Conservation (phyloP, 176 grass and related monocot genomes). For the Oryza punctata region DNA sequence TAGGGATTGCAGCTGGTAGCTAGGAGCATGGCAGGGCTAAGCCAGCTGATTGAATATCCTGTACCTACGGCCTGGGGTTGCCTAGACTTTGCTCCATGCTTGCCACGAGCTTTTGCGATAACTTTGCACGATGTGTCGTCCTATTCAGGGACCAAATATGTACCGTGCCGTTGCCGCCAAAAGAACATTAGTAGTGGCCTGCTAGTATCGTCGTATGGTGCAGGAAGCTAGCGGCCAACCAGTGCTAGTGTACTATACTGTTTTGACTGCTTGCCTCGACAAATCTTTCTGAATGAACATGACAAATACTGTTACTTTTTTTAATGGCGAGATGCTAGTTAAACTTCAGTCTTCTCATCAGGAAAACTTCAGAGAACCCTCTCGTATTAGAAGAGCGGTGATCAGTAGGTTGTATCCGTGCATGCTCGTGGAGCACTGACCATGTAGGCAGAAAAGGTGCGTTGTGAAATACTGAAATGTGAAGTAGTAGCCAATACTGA, state of each 20-base stretch:
- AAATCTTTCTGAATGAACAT: background rate
- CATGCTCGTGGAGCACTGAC: no score
- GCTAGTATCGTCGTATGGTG: background rate
- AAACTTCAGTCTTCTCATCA: background rate
- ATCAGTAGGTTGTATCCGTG: no score
- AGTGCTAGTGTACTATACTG: background rate
- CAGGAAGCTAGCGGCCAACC: background rate
- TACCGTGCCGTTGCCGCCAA: constrained; percentile 31
- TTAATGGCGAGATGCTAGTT: background rate
- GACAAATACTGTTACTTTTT: background rate
- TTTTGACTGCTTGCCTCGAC: background rate
- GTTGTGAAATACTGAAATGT: no score
- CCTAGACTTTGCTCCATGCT: background rate
- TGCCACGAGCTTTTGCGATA: constrained; percentile 19
- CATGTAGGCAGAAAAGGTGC: no score
- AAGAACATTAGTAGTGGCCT: background rate
- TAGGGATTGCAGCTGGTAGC: constrained; percentile 8
- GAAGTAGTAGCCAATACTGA: background rate
- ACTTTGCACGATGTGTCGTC: constrained; percentile 33
- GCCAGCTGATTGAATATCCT: constrained; percentile 42
- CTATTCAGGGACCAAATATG: constrained; percentile 16
- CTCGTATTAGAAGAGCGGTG: background rate
- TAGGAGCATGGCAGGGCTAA: background rate
- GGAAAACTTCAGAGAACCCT: background rate
- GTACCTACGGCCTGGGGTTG: background rate